Evolutionary conservation across 495 filamentous ascomycete genomes (phyloP), one percentile per base, ranked within the genome.

Genomic region (Viridothelium virens): DNA sequence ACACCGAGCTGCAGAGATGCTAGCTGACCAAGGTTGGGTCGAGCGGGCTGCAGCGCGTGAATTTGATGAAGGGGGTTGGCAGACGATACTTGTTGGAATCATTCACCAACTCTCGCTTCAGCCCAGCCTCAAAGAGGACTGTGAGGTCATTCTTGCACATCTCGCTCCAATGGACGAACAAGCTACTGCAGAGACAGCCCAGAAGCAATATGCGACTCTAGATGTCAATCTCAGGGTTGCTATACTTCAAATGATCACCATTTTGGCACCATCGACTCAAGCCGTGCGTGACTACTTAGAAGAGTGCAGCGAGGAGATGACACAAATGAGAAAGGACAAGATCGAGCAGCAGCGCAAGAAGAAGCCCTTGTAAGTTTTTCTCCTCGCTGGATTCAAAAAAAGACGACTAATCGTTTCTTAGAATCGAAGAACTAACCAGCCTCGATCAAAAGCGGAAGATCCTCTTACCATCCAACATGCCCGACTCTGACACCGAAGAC

Each of bases 31-130:
- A 68, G 82, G 87, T 66, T 98, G 94, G 94, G 86, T 94, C 68
- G 87, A 94, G 69, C 85, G 88, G 59, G 79, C 96, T 25, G 84
- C 85, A 70, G 88, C 88, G 67, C 87, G 94, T 11, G 88, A 96
- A 69, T 97, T 97, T 76, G 82, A 86, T 63, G 85, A 94, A 47
- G 95, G 93, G 62, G 92, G 91, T 38, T 98, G 94, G 94, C 84
- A 96, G 72, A 71, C 90, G 66, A 91, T 97, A 64, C 82, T 98
- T 73, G 86, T 96, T 38, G 94, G 94, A 11, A 78, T 97, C 14
- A 74, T 98, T 31, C 81, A 96, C 67, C 91, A 92, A 69, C 80
- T 98, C 10, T 94, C 93, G 16, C 85, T 86, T 73, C 86, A 84
- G 62, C 84, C 86, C n/a, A 81, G 85, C 11, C 81, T 85, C 56